Conservation (phyloP, 2,329 filamentous ascomycete genomes). For the Colletotrichum karsti region DNA sequence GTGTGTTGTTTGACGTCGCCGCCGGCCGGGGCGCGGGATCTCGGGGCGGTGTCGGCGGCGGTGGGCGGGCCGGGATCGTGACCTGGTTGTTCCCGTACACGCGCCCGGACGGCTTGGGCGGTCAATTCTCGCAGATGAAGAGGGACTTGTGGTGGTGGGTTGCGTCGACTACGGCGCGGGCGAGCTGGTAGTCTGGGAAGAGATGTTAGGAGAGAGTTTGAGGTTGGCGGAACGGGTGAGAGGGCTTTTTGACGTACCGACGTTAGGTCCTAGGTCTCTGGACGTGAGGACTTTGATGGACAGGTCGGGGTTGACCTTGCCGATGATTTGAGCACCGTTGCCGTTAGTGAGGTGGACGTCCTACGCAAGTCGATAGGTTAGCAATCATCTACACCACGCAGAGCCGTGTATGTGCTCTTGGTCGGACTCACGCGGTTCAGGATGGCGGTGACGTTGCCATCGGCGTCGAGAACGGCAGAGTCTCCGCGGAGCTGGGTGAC, state of each 20-base stretch:
- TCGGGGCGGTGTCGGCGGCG: constrained; percentile 39
- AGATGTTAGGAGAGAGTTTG: neutral
- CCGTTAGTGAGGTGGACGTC: constrained; percentile 75
- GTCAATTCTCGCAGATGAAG: constrained; percentile 70
- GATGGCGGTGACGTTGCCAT: constrained; percentile 77
- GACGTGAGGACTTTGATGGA: constrained; percentile 75
- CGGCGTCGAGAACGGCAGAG: constrained; percentile 81
- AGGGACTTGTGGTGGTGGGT: constrained; percentile 84
- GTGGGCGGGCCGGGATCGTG: constrained; percentile 34
- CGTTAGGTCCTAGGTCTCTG: constrained; percentile 72
- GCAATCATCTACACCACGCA: neutral
- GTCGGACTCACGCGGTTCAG: constrained; percentile 72
- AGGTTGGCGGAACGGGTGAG: neutral
- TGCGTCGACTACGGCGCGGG: constrained; percentile 82
- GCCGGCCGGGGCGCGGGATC: constrained; percentile 51
- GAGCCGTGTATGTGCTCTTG: too few species aligned
- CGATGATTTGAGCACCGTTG: constrained; percentile 79
- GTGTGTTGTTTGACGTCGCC: constrained; percentile 21
- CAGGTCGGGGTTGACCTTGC: constrained; percentile 80
- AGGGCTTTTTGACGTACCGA: constrained; percentile 67
- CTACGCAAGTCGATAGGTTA: constrained; percentile 47
- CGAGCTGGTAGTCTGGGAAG: constrained; percentile 75
- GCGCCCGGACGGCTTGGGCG: constrained; percentile 31
- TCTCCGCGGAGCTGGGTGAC: constrained; percentile 86
- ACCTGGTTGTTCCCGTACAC: constrained; percentile 34